Evolutionary conservation across 2,329 filamentous ascomycete genomes (phyloP).

Genomic region (Beauveria sp.): DNA sequence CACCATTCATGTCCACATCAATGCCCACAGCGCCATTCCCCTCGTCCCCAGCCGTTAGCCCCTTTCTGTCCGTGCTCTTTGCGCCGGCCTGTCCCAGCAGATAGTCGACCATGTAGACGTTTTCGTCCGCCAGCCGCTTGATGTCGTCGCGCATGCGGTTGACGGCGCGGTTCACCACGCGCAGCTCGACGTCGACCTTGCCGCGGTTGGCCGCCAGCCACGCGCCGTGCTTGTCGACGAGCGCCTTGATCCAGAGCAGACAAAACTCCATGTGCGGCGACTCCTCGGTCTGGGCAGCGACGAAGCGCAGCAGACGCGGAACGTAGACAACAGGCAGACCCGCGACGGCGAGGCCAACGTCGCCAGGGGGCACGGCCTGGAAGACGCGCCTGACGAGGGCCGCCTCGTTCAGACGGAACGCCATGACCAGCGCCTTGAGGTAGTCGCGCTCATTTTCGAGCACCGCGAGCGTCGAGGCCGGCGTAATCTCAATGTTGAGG

Average conservation of each 20-base stretch:
- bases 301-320: slow-evolving; percentile 73
- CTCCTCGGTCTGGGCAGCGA: slow-evolving; percentile 80
- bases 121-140: slow-evolving; percentile 75
- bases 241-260: slow-evolving; percentile 80
- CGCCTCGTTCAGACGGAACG: slow-evolving; percentile 87
- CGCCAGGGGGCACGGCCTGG: slow-evolving; percentile 66
- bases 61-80: slow-evolving; percentile 17
- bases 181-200: slow-evolving; percentile 75
- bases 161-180: slow-evolving; percentile 74
- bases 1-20: slow-evolving; percentile 22
- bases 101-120: slow-evolving; percentile 84
- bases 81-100: slow-evolving; percentile 47
- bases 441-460: slow-evolving; percentile 66
- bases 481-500: slow-evolving; percentile 88
- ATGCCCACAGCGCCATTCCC: slow-evolving; percentile 22
- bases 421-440: slow-evolving; percentile 91
- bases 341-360: slow-evolving; percentile 71
- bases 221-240: slow-evolving; percentile 74
- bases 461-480: slow-evolving; percentile 67
- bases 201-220: slow-evolving; percentile 76
- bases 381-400: slow-evolving; percentile 79
- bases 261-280: slow-evolving; percentile 94
- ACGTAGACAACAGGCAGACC: slow-evolving; percentile 82
- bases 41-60: slow-evolving; percentile 14
- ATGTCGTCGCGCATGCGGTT: slow-evolving; percentile 75